A percentile compares a stretch with the other conserved stretches of the same genome.
Evolutionary conservation across 257 asterid genomes (phyloP).

Genomic region (Ajuga chamaepitys): DNA sequence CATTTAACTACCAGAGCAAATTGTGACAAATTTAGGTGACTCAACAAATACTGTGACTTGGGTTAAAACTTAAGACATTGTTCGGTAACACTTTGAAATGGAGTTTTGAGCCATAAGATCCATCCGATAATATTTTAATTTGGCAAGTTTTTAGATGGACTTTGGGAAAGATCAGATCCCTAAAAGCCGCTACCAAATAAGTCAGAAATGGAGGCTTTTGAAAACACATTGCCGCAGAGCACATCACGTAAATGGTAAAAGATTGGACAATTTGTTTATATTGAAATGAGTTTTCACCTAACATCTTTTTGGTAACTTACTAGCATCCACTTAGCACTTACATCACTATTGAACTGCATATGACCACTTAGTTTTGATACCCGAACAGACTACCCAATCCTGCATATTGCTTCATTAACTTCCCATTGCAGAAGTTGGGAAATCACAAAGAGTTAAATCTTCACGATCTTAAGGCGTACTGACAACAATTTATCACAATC

Average conservation of each 20-base stretch:
- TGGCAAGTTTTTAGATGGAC: too few species aligned
- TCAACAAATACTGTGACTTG: background rate
- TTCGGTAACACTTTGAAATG: too few species aligned
- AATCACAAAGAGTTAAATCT: background rate
- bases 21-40: slow-evolving; percentile 1
- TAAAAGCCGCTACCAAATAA: too few species aligned
- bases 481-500: background rate
- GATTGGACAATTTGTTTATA: too few species aligned
- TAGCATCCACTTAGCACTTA: background rate
- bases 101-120: too few species aligned
- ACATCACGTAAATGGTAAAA: too few species aligned
- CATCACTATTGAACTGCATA: slow-evolving; percentile 3
- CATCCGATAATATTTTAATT: too few species aligned
- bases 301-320: background rate
- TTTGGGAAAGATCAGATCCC: too few species aligned
- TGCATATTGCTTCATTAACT: background rate
- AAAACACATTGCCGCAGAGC: too few species aligned
- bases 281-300: too few species aligned
- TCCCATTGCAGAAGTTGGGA: background rate
- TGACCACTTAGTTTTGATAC: slow-evolving; percentile 4
- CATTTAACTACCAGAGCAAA: slow-evolving; percentile 4
- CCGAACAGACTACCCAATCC: background rate
- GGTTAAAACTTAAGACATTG: background rate
- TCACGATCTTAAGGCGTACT: background rate
- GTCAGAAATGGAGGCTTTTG: too few species aligned